Evolutionary conservation across 306 rosid genomes (phyloP).

Genomic region (Spatholobus suberectus): DNA sequence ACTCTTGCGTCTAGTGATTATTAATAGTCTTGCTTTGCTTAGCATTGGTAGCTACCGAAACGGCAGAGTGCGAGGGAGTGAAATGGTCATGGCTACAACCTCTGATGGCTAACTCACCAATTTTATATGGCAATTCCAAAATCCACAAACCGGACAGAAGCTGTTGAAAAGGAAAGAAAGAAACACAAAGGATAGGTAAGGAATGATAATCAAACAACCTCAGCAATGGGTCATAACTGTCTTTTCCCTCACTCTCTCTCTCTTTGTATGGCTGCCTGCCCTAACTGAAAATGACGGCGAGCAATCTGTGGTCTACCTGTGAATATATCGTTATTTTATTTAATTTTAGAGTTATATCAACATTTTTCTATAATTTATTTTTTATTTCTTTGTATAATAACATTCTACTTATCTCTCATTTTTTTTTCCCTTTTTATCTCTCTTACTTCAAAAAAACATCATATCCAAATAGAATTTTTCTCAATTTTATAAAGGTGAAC

Average conservation of each 20-base stretch:
- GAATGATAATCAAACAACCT: conserved; percentile 36
- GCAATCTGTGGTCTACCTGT: conserved; percentile 74
- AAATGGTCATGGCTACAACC: neutral
- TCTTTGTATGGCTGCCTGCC: conserved; percentile 47
- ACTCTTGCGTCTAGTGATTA: neutral
- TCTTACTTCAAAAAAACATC: too few relatives aligned
- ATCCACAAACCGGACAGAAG: conserved; percentile 44
- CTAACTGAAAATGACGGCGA: conserved; percentile 90
- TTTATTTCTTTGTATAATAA: neutral
- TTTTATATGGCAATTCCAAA: conserved; percentile 38
- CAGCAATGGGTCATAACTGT: conserved; percentile 58
- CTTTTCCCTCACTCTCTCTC: conserved; percentile 44
- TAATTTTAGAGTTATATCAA: neutral
- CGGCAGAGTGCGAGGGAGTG: conserved; percentile 11
- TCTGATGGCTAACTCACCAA: conserved; percentile 28
- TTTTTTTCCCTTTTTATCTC: too few relatives aligned
- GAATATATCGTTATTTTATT: conserved; percentile 11
- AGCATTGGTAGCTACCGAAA: neutral
- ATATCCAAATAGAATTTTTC: too few relatives aligned
- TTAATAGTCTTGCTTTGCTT: neutral
- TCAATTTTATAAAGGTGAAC: too few relatives aligned
- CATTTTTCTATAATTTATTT: neutral
- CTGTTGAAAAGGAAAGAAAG: conserved; percentile 32
- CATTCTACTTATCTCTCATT: neutral
- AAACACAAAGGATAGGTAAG: conserved; percentile 17